These are phyloP conservation scores for Populus trichocarpa DNA, from an alignment of 441 rosid genomes.

Conservation along the genomic window DNA sequence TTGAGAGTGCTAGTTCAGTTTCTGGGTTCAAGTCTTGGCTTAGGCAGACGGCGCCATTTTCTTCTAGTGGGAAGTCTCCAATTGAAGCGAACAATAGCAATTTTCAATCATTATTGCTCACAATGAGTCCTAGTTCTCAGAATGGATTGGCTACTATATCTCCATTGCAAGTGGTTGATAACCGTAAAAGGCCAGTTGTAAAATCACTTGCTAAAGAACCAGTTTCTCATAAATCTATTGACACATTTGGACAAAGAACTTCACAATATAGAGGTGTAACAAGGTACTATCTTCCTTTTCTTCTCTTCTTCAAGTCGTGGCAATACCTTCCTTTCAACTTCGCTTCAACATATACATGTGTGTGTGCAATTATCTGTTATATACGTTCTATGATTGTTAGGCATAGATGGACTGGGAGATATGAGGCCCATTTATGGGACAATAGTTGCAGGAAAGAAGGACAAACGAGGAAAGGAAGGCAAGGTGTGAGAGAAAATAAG, in stretches of 20 bases:
- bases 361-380: not conserved
- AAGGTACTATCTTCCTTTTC: constrained; percentile 40
- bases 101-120: constrained; percentile 44
- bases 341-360: not conserved
- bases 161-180: constrained; percentile 33
- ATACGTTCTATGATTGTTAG: constrained; percentile 26
- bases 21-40: constrained; percentile 70
- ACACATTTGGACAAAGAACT: constrained; percentile 95
- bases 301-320: not conserved
- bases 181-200: constrained; percentile 33
- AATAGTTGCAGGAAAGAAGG: constrained; percentile 98
- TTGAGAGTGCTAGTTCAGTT: constrained; percentile 48
- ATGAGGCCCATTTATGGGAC: constrained; percentile 98
- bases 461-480: constrained; percentile 96
- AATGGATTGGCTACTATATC: constrained; percentile 13
- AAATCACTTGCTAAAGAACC: constrained; percentile 36
- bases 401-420: constrained; percentile 96
- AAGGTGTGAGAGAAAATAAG: constrained; percentile 44
- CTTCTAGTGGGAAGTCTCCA: constrained; percentile 35
- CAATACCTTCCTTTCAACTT: not conserved
- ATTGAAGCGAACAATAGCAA: constrained; percentile 16
- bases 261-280: constrained; percentile 97
- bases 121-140: constrained; percentile 48
- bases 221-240: constrained; percentile 65
- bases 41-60: constrained; percentile 41